Percentiles rank a stretch among this genome's conserved stretches.
Evolutionary conservation across 2,329 filamentous ascomycete species (phyloP).

Genomic region (Nannizzia gypsea): DNA sequence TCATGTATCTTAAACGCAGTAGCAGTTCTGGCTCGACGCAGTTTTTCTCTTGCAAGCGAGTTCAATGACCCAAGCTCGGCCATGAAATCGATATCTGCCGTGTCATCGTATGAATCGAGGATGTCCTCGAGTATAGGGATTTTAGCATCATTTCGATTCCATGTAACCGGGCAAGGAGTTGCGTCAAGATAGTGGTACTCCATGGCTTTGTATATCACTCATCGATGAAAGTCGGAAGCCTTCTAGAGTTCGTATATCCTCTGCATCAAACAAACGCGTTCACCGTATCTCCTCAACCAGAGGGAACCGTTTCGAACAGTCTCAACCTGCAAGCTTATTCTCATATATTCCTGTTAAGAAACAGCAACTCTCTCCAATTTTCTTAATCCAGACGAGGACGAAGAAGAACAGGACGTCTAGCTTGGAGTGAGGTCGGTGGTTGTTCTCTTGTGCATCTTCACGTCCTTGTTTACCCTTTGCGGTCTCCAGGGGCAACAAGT

Average conservation of each 20-base stretch:
- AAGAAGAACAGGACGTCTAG: neutral
- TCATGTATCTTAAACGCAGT: slow-evolving; percentile 30
- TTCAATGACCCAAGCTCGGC: slow-evolving; percentile 25
- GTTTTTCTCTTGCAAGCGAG: slow-evolving; percentile 21
- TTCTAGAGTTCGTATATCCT: neutral
- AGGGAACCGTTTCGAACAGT: neutral
- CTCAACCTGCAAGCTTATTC: neutral
- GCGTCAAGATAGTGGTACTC: slow-evolving; percentile 13
- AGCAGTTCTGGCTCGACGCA: slow-evolving; percentile 20
- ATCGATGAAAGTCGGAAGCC: neutral
- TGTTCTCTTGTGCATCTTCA: neutral
- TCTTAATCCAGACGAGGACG: too few relatives aligned
- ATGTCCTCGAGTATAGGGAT: slow-evolving; percentile 19
- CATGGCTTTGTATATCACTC: neutral
- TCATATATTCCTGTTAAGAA: neutral
- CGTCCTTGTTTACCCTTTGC: neutral
- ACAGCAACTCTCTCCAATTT: neutral
- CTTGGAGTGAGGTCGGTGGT: neutral
- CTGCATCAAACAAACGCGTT: neutral
- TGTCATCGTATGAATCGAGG: slow-evolving; percentile 21
- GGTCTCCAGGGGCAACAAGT: neutral
- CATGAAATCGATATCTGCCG: slow-evolving; percentile 31
- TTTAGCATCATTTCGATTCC: slow-evolving; percentile 15
- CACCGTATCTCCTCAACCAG: neutral
- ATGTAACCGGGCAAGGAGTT: slow-evolving; percentile 26